Percentiles rank a stretch among this genome's conserved stretches.
phyloP scores from a whole-genome alignment of 192 early-diverging fungal species.

The Backusella luteola region DNA sequence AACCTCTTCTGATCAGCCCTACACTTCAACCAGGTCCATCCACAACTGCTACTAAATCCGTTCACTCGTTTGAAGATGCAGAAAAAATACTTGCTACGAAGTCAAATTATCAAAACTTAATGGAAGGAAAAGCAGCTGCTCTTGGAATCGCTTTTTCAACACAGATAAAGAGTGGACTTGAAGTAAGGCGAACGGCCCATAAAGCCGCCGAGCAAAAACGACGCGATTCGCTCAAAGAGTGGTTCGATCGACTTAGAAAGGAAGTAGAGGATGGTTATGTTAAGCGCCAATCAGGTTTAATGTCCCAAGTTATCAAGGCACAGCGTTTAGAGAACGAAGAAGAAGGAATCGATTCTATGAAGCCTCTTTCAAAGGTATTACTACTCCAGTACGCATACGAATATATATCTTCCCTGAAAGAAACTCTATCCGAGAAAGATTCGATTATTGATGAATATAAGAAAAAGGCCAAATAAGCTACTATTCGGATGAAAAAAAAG shows the following conservation, averaged over 20 bases:
- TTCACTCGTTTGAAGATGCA: constrained; percentile 21
- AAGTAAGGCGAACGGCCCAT: constrained; percentile 84
- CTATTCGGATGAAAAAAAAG: neutral
- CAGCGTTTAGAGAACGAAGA: constrained; percentile 20
- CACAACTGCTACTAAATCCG: neutral
- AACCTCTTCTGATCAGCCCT: constrained; percentile 45
- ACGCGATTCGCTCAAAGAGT: constrained; percentile 87
- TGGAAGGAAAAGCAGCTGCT: constrained; percentile 81
- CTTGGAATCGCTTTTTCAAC: constrained; percentile 73
- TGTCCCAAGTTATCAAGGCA: constrained; percentile 20
- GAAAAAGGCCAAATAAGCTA: neutral
- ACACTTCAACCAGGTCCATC: constrained; percentile 38
- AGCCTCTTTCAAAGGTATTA: constrained; percentile 35
- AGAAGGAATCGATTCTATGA: constrained; percentile 10
- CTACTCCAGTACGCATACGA: constrained; percentile 36
- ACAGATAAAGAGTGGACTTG: constrained; percentile 76
- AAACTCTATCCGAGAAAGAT: constrained; percentile 19
- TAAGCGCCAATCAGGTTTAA: constrained; percentile 15
- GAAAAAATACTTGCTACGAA: constrained; percentile 47
- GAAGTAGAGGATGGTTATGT: constrained; percentile 62
- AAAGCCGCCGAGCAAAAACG: constrained; percentile 97
- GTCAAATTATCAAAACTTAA: constrained; percentile 83
- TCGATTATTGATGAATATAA: constrained; percentile 16
- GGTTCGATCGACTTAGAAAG: constrained; percentile 77
- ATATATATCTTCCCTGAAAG: constrained; percentile 29